Evolutionary conservation across 2,329 filamentous ascomycete genomes (phyloP).

Genomic region (Chaetomium globosum): DNA sequence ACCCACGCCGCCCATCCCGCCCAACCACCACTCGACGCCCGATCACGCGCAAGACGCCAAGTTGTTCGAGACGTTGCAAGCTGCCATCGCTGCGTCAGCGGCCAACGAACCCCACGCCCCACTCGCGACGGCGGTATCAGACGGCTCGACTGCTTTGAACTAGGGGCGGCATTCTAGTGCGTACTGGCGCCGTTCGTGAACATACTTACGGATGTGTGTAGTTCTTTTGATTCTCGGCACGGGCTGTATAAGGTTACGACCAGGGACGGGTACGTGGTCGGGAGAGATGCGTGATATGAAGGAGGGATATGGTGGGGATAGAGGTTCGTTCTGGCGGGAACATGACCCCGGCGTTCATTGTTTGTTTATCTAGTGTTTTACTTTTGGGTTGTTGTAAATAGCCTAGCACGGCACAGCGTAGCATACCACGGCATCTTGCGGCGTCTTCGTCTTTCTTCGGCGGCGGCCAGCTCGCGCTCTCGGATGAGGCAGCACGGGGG

Average conservation of each 20-base stretch:
- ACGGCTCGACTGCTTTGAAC: constrained; percentile 1
- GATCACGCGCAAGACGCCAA: constrained; percentile 28
- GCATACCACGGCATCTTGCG: neutral
- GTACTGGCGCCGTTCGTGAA: neutral
- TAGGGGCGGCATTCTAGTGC: neutral
- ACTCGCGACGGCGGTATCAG: constrained; percentile 4
- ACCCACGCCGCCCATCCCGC: constrained; percentile 27
- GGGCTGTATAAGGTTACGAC: neutral
- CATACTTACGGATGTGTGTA: neutral
- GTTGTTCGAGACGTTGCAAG: constrained; percentile 27
- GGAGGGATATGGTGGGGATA: neutral
- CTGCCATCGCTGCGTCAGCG: constrained; percentile 26
- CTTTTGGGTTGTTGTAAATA: neutral
- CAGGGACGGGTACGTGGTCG: neutral
- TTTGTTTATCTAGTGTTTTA: neutral
- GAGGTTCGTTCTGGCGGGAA: neutral
- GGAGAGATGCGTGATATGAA: neutral
- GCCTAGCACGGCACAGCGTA: neutral
- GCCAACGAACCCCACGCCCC: constrained; percentile 3
- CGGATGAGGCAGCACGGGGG: neutral
- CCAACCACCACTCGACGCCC: constrained; percentile 32
- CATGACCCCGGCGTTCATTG: neutral
- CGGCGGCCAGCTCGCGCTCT: neutral
- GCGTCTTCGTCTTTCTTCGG: neutral
- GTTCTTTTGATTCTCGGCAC: neutral